A percentile compares a stretch with the other conserved stretches of the same genome.
Evolutionary conservation across 1,139 yeast species (phyloP).

Genomic region (Debaryomyces udenii): DNA sequence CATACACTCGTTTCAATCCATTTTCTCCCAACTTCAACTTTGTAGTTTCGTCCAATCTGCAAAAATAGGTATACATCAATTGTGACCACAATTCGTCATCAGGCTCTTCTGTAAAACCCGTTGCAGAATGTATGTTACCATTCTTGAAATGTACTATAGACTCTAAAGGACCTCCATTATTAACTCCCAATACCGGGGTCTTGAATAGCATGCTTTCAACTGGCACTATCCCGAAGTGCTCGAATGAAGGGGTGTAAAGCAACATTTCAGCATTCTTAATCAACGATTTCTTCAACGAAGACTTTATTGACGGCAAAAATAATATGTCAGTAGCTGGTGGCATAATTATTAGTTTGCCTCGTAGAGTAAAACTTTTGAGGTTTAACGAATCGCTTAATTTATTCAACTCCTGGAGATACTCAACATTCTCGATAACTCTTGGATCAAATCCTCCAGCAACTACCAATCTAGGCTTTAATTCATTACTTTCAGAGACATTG

Average conservation of each 20-base stretch:
- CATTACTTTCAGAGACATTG: slow-evolving; percentile 9
- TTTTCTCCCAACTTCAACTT: slow-evolving; percentile 44
- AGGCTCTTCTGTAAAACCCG: slow-evolving; percentile 75
- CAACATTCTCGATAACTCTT: slow-evolving; percentile 74
- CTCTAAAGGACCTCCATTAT: slow-evolving; percentile 93
- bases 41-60: slow-evolving; percentile 29
- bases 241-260: slow-evolving; percentile 86
- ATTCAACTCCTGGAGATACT: slow-evolving; percentile 65
- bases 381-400: slow-evolving; percentile 47
- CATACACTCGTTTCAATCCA: slow-evolving; percentile 55
- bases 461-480: slow-evolving; percentile 48
- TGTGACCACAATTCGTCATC: slow-evolving; percentile 64
- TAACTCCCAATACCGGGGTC: slow-evolving; percentile 82
- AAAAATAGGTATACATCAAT: slow-evolving; percentile 49
- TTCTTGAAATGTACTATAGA: slow-evolving; percentile 57
- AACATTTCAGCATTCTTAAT: slow-evolving; percentile 61
- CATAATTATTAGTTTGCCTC: slow-evolving; percentile 44
- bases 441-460: slow-evolving; percentile 94
- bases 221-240: slow-evolving; percentile 98
- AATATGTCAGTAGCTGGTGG: slow-evolving; percentile 55
- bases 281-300: slow-evolving; percentile 65
- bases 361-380: slow-evolving; percentile 50
- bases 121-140: slow-evolving; percentile 47
- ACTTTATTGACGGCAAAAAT: slow-evolving; percentile 79
- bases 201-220: slow-evolving; percentile 87